These are phyloP conservation scores for Silene uniflora DNA, from an alignment of 148 eudicot genomes.

Conservation along the genomic window DNA sequence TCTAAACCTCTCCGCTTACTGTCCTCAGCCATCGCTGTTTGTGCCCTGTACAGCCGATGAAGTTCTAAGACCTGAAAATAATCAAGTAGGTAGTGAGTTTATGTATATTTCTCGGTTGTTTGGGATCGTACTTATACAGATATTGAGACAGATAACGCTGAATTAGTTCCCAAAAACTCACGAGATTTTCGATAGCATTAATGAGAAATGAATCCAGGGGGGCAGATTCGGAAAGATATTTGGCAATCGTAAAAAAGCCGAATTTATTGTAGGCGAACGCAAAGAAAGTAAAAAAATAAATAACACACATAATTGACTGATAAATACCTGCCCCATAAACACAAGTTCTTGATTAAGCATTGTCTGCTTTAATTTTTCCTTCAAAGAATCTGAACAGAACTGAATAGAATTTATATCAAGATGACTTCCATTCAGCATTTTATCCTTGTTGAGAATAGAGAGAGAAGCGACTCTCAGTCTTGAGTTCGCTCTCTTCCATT, in stretches of 20 bases:
- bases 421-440: slow-evolving; percentile 38
- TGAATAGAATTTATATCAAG: slow-evolving; percentile 29
- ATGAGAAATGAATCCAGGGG: neutral
- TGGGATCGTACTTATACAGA: neutral
- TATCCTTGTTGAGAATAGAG: slow-evolving; percentile 17
- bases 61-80: slow-evolving; percentile 51
- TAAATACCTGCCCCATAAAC: slow-evolving; percentile 53
- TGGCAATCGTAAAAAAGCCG: neutral
- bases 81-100: slow-evolving; percentile 8
- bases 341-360: slow-evolving; percentile 54
- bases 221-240: slow-evolving; percentile 11
- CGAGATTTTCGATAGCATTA: neutral
- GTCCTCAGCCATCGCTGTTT: slow-evolving; percentile 41
- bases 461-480: slow-evolving; percentile 10
- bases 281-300: neutral
- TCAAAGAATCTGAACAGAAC: slow-evolving; percentile 26
- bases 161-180: neutral
- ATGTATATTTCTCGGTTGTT: neutral
- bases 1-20: slow-evolving; percentile 23
- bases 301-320: neutral
- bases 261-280: neutral
- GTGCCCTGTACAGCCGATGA: slow-evolving; percentile 45
- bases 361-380: slow-evolving; percentile 37
- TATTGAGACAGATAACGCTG: slow-evolving; percentile 8
- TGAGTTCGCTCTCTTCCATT: slow-evolving; percentile 21